These are phyloP conservation scores for Penicillium pancosmium DNA, from an alignment of 495 filamentous ascomycete species.

Conservation along the genomic window DNA sequence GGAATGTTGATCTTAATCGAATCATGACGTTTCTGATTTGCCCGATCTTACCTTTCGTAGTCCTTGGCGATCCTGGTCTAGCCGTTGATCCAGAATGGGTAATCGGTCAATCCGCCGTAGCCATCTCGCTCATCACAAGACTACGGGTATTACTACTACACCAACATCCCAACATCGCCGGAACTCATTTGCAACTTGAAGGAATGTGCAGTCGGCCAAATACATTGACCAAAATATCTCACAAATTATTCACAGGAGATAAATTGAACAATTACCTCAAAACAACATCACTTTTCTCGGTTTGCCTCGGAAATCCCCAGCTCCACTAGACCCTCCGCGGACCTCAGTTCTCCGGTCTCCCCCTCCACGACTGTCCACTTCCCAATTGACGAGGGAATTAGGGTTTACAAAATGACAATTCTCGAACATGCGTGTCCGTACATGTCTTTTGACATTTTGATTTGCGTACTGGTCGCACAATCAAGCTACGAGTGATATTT, in stretches of 20 bases:
- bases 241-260: too few species aligned
- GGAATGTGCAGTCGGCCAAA: too few species aligned
- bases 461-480: constrained; percentile 1
- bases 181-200: too few species aligned
- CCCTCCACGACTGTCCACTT: not conserved
- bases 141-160: too few species aligned
- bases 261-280: too few species aligned
- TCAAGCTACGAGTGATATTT: not conserved
- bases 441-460: not conserved
- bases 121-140: not conserved
- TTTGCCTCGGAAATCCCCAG: constrained; percentile 2
- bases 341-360: constrained; percentile 5
- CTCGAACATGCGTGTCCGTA: not conserved
- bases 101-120: not conserved
- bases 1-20: constrained; percentile 15
- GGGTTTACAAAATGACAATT: not conserved
- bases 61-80: not conserved
- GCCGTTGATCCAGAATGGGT: not conserved
- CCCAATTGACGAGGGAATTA: not conserved
- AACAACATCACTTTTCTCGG: not conserved
- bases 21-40: constrained; percentile 23
- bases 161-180: too few species aligned
- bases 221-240: too few species aligned
- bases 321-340: constrained; percentile 3
- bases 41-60: not conserved